phyloP scores from a whole-genome alignment of 257 asterid species.

The Coffea eugenioides region DNA sequence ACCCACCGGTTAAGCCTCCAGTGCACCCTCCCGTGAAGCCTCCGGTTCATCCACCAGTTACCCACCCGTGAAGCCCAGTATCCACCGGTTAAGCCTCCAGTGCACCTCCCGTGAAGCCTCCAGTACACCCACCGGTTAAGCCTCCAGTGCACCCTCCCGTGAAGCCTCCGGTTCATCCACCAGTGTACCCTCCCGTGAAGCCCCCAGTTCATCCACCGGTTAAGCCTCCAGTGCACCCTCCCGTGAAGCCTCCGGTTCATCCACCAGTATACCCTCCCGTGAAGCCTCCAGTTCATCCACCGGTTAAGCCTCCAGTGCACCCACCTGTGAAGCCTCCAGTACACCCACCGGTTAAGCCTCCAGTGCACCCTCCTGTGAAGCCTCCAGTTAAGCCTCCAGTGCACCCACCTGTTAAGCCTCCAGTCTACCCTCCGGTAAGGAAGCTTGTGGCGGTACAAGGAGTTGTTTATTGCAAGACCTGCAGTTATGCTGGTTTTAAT shows the following conservation, averaged over 20 bases:
- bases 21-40: too few species aligned
- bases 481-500: constrained; percentile 52
- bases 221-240: constrained; percentile 3
- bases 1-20: background rate
- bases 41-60: too few species aligned
- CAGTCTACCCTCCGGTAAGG: background rate
- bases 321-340: constrained; percentile 12
- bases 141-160: background rate
- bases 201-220: too few species aligned
- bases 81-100: too few species aligned
- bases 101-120: too few species aligned
- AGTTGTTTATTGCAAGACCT: constrained; percentile 61
- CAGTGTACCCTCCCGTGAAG: background rate
- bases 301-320: constrained; percentile 19
- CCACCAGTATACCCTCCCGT: background rate
- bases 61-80: too few species aligned
- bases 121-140: too few species aligned
- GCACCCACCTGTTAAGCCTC: background rate
- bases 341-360: too few species aligned
- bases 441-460: constrained; percentile 40
- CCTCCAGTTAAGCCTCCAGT: too few species aligned
- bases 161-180: background rate
- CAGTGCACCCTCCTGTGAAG: too few species aligned
- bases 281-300: constrained; percentile 7
- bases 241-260: background rate